These are phyloP conservation scores for Psidium guajava DNA, from an alignment of 345 rosid genomes.

Conservation along the genomic window DNA sequence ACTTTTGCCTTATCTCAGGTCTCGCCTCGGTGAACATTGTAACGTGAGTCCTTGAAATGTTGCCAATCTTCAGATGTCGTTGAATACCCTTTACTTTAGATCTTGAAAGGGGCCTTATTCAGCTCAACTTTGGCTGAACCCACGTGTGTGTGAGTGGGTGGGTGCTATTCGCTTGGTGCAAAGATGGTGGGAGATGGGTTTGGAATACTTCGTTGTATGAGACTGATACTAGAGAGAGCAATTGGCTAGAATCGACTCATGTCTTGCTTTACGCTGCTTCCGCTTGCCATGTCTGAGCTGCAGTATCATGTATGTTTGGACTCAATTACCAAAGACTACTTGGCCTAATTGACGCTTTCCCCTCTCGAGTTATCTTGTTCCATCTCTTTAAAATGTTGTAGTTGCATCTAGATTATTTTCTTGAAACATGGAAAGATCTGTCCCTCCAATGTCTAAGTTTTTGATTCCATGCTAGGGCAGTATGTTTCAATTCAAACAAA, in stretches of 20 bases:
- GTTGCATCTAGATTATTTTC: not conserved
- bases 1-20: conserved; percentile 68
- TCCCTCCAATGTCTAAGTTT: not conserved
- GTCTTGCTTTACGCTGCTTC: not conserved
- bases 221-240: not conserved
- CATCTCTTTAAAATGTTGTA: not conserved
- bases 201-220: not conserved
- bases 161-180: not conserved
- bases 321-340: not conserved
- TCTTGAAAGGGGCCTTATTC: not conserved
- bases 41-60: conserved; percentile 42
- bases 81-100: not conserved
- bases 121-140: not conserved
- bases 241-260: not conserved
- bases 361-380: not conserved
- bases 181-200: not conserved
- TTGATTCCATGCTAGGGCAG: not conserved
- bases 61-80: not conserved
- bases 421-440: not conserved
- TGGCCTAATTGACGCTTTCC: not conserved
- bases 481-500: not conserved
- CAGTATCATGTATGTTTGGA: not conserved
- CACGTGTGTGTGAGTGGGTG: not conserved
- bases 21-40: conserved; percentile 62
- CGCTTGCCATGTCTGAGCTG: not conserved